A percentile compares a stretch with the other conserved stretches of the same genome.
Conservation (phyloP, 495 filamentous ascomycete species). For the Chaetomium cochliodes region DNA sequence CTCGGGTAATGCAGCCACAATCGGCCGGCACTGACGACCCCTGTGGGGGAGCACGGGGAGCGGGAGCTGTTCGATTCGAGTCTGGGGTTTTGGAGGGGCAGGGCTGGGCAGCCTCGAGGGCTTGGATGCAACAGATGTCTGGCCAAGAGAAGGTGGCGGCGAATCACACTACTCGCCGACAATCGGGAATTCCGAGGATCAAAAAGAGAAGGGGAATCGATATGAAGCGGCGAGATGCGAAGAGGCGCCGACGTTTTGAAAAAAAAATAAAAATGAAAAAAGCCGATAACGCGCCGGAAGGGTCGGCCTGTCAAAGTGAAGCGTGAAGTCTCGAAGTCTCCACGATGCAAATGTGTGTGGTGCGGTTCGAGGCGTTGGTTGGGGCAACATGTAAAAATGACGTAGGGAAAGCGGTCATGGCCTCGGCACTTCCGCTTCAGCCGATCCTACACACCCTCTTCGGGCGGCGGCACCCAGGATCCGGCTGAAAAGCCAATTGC, state of each 20-base stretch:
- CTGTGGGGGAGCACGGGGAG: neutral
- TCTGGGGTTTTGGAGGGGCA: conserved; percentile 13
- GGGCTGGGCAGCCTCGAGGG: conserved; percentile 9
- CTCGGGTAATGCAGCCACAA: conserved; percentile 20
- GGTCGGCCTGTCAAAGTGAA: neutral
- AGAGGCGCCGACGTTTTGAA: too few species aligned
- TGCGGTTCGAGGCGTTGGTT: neutral
- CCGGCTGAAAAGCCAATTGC: conserved; percentile 5
- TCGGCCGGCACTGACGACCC: conserved; percentile 9
- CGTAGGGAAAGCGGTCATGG: conserved; percentile 24
- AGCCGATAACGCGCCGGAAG: conserved; percentile 5
- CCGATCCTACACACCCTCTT: conserved; percentile 10
- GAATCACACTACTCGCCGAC: neutral
- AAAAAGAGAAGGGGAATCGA: neutral
- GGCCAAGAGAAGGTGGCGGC: neutral
- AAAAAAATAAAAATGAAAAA: too few species aligned
- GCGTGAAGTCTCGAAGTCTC: neutral
- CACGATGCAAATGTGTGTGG: neutral
- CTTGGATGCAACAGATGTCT: neutral
- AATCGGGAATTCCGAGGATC: conserved; percentile 3
- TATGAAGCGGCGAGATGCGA: neutral
- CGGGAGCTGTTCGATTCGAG: neutral
- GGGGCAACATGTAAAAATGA: conserved; percentile 20
- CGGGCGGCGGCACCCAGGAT: neutral
- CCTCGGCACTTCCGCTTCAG: conserved; percentile 35